Conservation (phyloP, 352 stramenopile genomes). For the Lagenidium giganteum region DNA sequence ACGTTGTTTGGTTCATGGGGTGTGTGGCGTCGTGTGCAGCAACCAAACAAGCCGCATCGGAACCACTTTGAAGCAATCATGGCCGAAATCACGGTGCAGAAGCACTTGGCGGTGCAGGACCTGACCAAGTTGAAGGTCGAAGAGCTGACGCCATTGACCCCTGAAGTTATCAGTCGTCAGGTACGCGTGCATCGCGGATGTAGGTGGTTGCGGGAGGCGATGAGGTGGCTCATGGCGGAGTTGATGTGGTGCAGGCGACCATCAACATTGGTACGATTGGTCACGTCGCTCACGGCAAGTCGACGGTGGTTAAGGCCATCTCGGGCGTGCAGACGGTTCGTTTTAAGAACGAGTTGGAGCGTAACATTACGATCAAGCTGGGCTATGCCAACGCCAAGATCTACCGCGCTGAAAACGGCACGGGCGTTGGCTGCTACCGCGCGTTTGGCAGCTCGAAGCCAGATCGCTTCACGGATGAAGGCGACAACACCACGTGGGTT, state of each 20-base stretch:
- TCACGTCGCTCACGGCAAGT: constrained; percentile 99
- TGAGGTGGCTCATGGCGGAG: no score
- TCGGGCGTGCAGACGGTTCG: constrained; percentile 98
- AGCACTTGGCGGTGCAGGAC: constrained; percentile 91
- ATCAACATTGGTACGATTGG: constrained; percentile 99
- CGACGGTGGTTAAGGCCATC: constrained; percentile 99
- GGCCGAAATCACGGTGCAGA: constrained; percentile 60
- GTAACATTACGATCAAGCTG: constrained; percentile 99
- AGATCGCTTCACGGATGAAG: constrained; percentile 82
- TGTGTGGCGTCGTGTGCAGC: no score
- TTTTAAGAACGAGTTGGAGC: constrained; percentile 99
- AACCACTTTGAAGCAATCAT: constrained; percentile 26
- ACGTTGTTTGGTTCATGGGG: no score
- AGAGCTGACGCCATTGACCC: constrained; percentile 96
- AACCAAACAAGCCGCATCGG: constrained; percentile 4
- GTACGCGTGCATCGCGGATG: constrained; percentile 7
- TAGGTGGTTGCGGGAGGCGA: not conserved
- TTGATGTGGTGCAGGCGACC: constrained; percentile 94
- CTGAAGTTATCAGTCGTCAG: constrained; percentile 95
- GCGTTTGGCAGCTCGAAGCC: constrained; percentile 86
- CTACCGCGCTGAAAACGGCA: constrained; percentile 88
- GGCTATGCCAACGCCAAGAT: constrained; percentile 99
- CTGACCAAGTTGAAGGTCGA: constrained; percentile 93
- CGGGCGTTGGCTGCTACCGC: constrained; percentile 84
- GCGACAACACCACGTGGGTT: constrained; percentile 88